phyloP scores from a whole-genome alignment of 371 early-diverging fungal species.

The Saksenaea oblongispora region DNA sequence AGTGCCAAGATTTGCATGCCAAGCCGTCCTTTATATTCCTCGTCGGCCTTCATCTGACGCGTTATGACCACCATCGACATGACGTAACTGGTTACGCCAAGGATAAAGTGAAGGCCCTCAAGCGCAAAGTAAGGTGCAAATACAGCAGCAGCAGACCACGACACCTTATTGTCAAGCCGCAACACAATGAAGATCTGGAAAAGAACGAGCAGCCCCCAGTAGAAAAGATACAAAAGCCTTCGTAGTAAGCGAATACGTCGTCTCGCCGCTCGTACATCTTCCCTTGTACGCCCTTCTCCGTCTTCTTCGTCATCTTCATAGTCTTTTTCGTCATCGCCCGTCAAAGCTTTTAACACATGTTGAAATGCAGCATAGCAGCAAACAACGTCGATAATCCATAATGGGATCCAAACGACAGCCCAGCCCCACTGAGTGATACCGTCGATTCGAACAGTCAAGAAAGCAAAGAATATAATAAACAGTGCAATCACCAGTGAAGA shows the following conservation, averaged over 20 bases:
- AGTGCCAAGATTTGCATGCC: slow-evolving; percentile 4
- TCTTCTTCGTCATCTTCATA: slow-evolving; percentile 35
- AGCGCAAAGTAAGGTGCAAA: slow-evolving; percentile 77
- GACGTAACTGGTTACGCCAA: slow-evolving; percentile 24
- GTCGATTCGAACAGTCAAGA: slow-evolving; percentile 80
- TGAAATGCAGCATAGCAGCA: slow-evolving; percentile 28
- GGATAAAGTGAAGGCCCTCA: slow-evolving; percentile 53
- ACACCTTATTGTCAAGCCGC: slow-evolving; percentile 41
- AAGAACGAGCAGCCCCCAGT: slow-evolving; percentile 36
- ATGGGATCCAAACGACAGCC: slow-evolving; percentile 75
- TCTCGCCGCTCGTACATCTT: slow-evolving; percentile 13
- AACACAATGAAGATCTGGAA: slow-evolving; percentile 62
- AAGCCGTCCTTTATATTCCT: background rate
- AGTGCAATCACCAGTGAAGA: slow-evolving; percentile 59
- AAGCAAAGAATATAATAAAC: slow-evolving; percentile 76
- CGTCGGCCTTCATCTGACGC: background rate
- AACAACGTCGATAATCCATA: slow-evolving; percentile 71
- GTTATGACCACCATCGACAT: slow-evolving; percentile 10
- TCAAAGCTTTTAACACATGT: slow-evolving; percentile 14
- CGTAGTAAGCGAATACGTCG: slow-evolving; percentile 15
- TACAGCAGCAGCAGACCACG: slow-evolving; percentile 59
- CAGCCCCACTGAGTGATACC: slow-evolving; percentile 68
- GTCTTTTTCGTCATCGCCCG: slow-evolving; percentile 30
- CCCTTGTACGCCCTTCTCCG: slow-evolving; percentile 8
- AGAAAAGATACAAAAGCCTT: slow-evolving; percentile 21